Conservation (phyloP, 2,329 filamentous ascomycete species). For the Alternaria gaisen region DNA sequence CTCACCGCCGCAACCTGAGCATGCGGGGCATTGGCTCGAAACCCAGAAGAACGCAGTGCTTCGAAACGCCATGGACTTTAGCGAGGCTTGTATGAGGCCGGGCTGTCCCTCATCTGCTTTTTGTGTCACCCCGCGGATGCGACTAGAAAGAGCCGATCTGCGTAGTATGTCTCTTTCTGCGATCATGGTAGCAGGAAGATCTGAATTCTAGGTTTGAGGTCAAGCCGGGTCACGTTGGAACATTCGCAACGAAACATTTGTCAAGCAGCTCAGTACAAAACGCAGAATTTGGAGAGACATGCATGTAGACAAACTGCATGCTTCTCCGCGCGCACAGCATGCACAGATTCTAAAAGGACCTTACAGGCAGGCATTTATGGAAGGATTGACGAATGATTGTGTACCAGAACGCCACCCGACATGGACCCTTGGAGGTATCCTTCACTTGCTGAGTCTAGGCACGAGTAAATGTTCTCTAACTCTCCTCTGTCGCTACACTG, state of each 20-base stretch:
- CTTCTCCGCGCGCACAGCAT: conserved; percentile 39
- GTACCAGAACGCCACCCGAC: conserved; percentile 23
- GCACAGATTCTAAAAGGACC: conserved; percentile 31
- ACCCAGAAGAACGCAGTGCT: conserved; percentile 6
- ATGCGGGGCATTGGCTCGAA: conserved; percentile 6
- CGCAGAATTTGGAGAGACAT: conserved; percentile 18
- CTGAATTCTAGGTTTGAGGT: conserved; percentile 46
- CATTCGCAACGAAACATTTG: conserved; percentile 26
- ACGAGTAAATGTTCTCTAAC: conserved; percentile 8
- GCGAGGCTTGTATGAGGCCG: conserved; percentile 23
- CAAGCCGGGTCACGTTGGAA: conserved; percentile 39
- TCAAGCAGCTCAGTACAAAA: conserved; percentile 18
- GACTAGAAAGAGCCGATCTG: conserved; percentile 12
- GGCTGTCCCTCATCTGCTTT: conserved; percentile 10
- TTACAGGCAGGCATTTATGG: conserved; percentile 24
- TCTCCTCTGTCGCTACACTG: conserved; percentile 19
- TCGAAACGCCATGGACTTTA: conserved; percentile 11
- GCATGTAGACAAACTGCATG: conserved; percentile 21
- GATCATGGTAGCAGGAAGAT: conserved; percentile 29
- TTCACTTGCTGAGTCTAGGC: conserved; percentile 7
- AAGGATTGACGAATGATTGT: not conserved
- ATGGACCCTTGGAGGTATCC: conserved; percentile 13
- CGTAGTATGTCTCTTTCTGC: conserved; percentile 24
- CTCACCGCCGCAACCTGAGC: conserved; percentile 11
- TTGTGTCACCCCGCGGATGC: conserved; percentile 30